These are phyloP conservation scores for Colletotrichum zoysiae DNA, from an alignment of 2,329 filamentous ascomycete genomes.

Conservation along the genomic window DNA sequence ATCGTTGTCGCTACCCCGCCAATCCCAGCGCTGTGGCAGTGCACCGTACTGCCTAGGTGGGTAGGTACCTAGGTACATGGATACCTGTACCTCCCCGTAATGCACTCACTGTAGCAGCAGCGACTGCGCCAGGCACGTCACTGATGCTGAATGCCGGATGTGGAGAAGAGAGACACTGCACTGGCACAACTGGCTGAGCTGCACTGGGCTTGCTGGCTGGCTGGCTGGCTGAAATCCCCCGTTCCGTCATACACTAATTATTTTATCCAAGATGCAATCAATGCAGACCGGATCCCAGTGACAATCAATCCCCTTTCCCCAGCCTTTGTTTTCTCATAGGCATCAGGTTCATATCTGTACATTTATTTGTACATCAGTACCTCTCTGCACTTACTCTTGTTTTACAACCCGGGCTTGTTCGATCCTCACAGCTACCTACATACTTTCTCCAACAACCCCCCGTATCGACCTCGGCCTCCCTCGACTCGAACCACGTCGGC, in stretches of 20 bases:
- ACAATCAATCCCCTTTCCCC: slow-evolving; percentile 6
- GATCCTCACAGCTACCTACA: neutral
- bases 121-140: slow-evolving; percentile 23
- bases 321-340: neutral
- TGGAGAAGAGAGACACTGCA: neutral
- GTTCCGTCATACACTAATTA: neutral
- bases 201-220: too few species aligned
- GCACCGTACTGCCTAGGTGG: neutral
- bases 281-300: slow-evolving; percentile 9
- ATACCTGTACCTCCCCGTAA: too few species aligned
- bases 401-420: neutral
- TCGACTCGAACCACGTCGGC: neutral
- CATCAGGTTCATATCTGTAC: neutral
- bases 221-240: neutral
- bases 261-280: neutral
- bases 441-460: neutral
- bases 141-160: neutral
- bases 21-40: slow-evolving; percentile 35
- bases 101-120: neutral
- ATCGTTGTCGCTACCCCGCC: slow-evolving; percentile 27
- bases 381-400: too few species aligned
- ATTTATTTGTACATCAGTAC: too few species aligned
- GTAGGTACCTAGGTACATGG: too few species aligned
- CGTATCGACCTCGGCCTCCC: neutral
- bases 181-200: neutral